Evolutionary conservation across 2,329 filamentous ascomycete species (phyloP).

Genomic region (Coccinonectria pachysandricola): DNA sequence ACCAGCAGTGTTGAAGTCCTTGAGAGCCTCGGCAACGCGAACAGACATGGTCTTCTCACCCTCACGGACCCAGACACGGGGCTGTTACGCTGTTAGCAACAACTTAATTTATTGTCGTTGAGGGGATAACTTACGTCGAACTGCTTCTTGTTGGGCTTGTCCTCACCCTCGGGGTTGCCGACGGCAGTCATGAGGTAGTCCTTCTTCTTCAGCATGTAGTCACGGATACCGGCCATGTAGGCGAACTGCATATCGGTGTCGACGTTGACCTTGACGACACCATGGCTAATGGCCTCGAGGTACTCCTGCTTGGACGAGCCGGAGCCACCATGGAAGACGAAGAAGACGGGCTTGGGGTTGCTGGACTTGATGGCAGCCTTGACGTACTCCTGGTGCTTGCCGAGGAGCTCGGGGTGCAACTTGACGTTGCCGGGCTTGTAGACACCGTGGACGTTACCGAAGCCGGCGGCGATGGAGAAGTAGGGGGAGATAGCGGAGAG

Average conservation of each 20-base stretch:
- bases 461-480: constrained; percentile 96
- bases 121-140: constrained; percentile 43
- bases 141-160: constrained; percentile 99
- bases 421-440: constrained; percentile 98
- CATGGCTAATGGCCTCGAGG: constrained; percentile 76
- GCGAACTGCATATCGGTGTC: constrained; percentile 97
- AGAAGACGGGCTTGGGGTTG: constrained; percentile 89
- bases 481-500: constrained; percentile 81
- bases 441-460: constrained; percentile 98
- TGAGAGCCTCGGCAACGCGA: constrained; percentile 69
- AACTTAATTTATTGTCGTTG: neutral
- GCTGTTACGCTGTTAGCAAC: constrained; percentile 32
- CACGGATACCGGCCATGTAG: constrained; percentile 84
- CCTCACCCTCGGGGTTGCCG: constrained; percentile 88
- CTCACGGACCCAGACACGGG: constrained; percentile 89
- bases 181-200: constrained; percentile 82
- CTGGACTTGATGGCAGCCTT: constrained; percentile 63
- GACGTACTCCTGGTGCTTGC: constrained; percentile 92
- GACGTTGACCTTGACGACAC: constrained; percentile 98
- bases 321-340: constrained; percentile 98
- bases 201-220: constrained; percentile 91
- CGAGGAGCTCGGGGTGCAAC: constrained; percentile 88
- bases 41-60: constrained; percentile 94
- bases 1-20: constrained; percentile 67
- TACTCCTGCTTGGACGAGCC: constrained; percentile 88